Percentiles rank a stretch among this genome's conserved stretches.
Conservation (phyloP, 2,329 filamentous ascomycete genomes). For the Gaeumannomyces tritici region DNA sequence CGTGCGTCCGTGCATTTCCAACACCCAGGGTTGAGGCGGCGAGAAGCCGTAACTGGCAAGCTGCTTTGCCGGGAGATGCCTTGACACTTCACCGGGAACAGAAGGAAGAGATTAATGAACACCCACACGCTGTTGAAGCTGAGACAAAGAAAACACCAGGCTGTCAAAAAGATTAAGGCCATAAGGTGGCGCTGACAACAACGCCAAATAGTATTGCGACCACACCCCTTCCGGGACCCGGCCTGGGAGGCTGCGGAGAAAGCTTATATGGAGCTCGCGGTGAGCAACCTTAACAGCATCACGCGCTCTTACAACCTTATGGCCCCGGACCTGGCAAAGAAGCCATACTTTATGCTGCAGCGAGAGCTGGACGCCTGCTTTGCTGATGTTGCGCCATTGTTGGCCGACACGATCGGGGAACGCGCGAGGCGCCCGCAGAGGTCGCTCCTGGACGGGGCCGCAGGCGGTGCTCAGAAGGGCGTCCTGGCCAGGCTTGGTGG, state of each 20-base stretch:
- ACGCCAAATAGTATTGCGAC: too few relatives aligned
- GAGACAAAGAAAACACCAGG: too few relatives aligned
- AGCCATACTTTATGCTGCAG: constrained; percentile 79
- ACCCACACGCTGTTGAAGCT: too few relatives aligned
- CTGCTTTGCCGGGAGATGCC: too few relatives aligned
- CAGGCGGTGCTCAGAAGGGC: constrained; percentile 31
- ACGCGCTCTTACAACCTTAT: constrained; percentile 90
- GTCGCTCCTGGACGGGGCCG: constrained; percentile 25
- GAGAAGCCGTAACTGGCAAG: too few relatives aligned
- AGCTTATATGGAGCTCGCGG: constrained; percentile 65
- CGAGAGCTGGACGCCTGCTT: constrained; percentile 76
- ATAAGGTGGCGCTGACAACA: too few relatives aligned
- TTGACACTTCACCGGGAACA: too few relatives aligned
- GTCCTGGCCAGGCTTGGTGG: constrained; percentile 53
- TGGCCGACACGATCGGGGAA: constrained; percentile 64
- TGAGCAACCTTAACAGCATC: constrained; percentile 69
- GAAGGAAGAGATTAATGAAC: too few relatives aligned
- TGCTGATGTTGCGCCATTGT: constrained; percentile 70
- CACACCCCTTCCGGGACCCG: constrained; percentile 64
- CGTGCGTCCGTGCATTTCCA: too few relatives aligned
- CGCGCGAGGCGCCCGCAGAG: constrained; percentile 43
- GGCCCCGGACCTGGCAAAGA: constrained; percentile 85
- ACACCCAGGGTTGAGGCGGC: too few relatives aligned
- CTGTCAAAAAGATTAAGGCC: too few relatives aligned
- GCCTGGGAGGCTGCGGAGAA: constrained; percentile 65